Conservation (phyloP, 495 filamentous ascomycete species). For the Aspergillus conjunctus region DNA sequence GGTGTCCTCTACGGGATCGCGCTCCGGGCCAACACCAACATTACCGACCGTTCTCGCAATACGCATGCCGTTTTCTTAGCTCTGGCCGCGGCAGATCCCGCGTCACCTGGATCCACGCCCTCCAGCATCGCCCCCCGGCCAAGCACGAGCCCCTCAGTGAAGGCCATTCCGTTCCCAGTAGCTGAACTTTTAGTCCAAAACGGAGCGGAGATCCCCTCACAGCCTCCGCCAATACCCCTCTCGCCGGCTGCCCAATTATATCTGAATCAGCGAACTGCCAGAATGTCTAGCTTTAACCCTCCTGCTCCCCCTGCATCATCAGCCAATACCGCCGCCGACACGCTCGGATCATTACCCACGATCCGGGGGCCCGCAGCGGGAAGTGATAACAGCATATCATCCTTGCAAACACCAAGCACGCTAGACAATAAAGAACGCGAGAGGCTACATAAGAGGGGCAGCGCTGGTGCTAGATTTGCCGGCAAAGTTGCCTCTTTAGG, state of each 20-base stretch:
- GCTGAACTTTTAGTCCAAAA: constrained; percentile 94
- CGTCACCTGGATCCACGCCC: constrained; percentile 58
- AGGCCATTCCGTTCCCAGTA: constrained; percentile 69
- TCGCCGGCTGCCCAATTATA: constrained; percentile 77
- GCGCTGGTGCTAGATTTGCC: constrained; percentile 51
- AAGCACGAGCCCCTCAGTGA: constrained; percentile 33
- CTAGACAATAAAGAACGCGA: constrained; percentile 48
- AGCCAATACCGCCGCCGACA: constrained; percentile 39
- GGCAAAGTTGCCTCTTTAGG: constrained; percentile 52
- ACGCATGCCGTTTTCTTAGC: constrained; percentile 90
- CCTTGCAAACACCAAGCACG: constrained; percentile 33
- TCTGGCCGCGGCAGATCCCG: constrained; percentile 91
- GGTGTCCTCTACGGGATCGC: constrained; percentile 90
- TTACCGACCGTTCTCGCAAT: constrained; percentile 80
- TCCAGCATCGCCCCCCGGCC: constrained; percentile 38
- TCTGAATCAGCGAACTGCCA: constrained; percentile 74
- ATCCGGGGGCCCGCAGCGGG: constrained; percentile 36
- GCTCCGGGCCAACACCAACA: constrained; percentile 83
- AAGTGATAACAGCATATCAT: constrained; percentile 30
- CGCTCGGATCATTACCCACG: constrained; percentile 48
- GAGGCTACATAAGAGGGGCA: constrained; percentile 54
- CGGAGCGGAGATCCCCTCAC: constrained; percentile 80
- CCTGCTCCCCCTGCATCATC: constrained; percentile 19
- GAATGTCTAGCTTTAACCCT: constrained; percentile 32
- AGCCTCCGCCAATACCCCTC: constrained; percentile 74